phyloP scores from a whole-genome alignment of 495 filamentous ascomycete genomes.

The Xylaria castorea region DNA sequence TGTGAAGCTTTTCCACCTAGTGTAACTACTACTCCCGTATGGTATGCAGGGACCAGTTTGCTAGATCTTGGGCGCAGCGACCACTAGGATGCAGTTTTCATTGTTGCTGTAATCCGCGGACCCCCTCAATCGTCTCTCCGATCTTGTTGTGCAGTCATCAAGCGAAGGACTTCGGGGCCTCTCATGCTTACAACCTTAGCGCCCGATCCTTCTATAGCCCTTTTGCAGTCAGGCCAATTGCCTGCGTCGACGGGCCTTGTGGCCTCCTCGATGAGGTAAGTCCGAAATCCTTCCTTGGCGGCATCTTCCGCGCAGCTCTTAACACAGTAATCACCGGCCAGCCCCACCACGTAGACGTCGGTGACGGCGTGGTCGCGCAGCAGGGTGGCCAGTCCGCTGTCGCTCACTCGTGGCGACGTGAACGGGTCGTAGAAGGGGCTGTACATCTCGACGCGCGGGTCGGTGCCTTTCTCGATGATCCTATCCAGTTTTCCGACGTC shows the following conservation, averaged over 20 bases:
- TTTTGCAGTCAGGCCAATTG: constrained; percentile 62
- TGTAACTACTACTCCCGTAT: background rate
- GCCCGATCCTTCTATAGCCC: constrained; percentile 58
- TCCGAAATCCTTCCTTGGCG: constrained; percentile 74
- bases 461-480: constrained; percentile 78
- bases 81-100: background rate
- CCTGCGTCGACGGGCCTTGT: constrained; percentile 70
- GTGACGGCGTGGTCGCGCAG: constrained; percentile 67
- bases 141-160: constrained; percentile 33
- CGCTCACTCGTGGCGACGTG: constrained; percentile 55
- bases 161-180: constrained; percentile 50
- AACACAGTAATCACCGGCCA: constrained; percentile 93
- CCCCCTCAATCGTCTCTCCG: constrained; percentile 25
- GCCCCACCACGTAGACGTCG: constrained; percentile 80
- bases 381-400: constrained; percentile 63
- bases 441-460: constrained; percentile 85
- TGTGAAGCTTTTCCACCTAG: background rate
- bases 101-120: background rate
- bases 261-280: constrained; percentile 79
- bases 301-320: constrained; percentile 80
- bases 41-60: background rate
- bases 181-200: constrained; percentile 54
- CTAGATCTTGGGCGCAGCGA: background rate
- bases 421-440: constrained; percentile 82
- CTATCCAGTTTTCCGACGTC: constrained; percentile 63